phyloP scores from a whole-genome alignment of 2,329 filamentous ascomycete genomes.

The Setomelanomma holmii region DNA sequence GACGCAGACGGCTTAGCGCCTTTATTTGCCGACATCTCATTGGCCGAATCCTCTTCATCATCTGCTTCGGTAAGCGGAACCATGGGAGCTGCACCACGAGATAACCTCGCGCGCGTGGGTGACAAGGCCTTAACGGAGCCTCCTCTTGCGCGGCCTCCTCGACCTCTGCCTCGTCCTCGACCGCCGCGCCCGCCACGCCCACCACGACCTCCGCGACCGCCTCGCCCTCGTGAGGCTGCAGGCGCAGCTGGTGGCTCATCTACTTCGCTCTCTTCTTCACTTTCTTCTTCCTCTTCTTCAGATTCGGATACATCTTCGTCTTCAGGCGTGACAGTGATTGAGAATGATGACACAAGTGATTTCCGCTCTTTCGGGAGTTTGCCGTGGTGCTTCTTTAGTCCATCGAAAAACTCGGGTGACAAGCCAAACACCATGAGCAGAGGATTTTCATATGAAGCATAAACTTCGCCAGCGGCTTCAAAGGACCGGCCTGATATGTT shows the following conservation, averaged over 20 bases:
- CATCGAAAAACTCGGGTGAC: constrained; percentile 40
- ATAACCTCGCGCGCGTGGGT: constrained; percentile 37
- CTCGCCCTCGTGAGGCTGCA: constrained; percentile 33
- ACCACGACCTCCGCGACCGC: constrained; percentile 38
- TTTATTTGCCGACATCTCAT: constrained; percentile 39
- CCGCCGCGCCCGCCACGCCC: constrained; percentile 32
- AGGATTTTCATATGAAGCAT: constrained; percentile 41
- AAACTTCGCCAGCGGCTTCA: constrained; percentile 35
- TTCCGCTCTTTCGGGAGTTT: constrained; percentile 36
- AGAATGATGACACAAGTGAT: constrained; percentile 16
- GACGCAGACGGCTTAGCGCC: constrained; percentile 38
- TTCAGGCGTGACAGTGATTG: constrained; percentile 19
- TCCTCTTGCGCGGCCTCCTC: constrained; percentile 39
- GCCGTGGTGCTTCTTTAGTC: constrained; percentile 37
- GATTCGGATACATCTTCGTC: constrained; percentile 27
- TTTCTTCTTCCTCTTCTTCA: constrained; percentile 30
- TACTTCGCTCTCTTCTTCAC: constrained; percentile 30
- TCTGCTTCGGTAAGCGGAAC: constrained; percentile 45
- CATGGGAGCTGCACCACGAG: constrained; percentile 41
- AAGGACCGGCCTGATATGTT: constrained; percentile 43
- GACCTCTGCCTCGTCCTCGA: constrained; percentile 36
- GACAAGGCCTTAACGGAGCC: constrained; percentile 28
- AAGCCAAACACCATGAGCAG: constrained; percentile 46
- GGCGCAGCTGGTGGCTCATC: constrained; percentile 27
- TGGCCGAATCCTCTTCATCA: constrained; percentile 41